phyloP scores from a whole-genome alignment of 805 yeast genomes.

The Yamadazyma nakazawae region DNA sequence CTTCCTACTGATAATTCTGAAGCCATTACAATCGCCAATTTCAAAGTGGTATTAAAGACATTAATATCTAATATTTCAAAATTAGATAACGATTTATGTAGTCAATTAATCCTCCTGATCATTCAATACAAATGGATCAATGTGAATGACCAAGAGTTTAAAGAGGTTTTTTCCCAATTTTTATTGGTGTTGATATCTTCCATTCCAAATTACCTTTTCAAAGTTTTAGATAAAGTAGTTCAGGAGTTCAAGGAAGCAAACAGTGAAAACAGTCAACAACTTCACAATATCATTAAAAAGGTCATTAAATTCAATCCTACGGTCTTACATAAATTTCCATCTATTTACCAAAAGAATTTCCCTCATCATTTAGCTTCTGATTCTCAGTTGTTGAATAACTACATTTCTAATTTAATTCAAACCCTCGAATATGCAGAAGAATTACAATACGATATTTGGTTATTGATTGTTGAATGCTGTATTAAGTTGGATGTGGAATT shows the following conservation, averaged over 20 bases:
- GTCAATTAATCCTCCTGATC: conserved; percentile 56
- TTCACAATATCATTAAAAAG: conserved; percentile 61
- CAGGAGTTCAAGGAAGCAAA: conserved; percentile 46
- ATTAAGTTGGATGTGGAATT: conserved; percentile 89
- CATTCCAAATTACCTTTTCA: conserved; percentile 86
- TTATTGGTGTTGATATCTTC: conserved; percentile 76
- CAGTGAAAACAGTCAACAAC: conserved; percentile 15
- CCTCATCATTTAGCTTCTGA: conserved; percentile 74
- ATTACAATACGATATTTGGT: conserved; percentile 73
- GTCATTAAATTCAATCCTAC: conserved; percentile 79
- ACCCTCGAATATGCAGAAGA: conserved; percentile 72
- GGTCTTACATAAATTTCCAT: conserved; percentile 61
- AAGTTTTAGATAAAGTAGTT: conserved; percentile 69
- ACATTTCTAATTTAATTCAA: conserved; percentile 59
- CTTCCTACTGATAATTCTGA: conserved; percentile 53
- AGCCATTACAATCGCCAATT: conserved; percentile 49
- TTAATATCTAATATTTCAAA: conserved; percentile 64
- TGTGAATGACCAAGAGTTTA: conserved; percentile 12
- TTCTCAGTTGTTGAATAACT: conserved; percentile 53
- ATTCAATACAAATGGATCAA: conserved; percentile 66
- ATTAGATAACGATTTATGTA: conserved; percentile 56
- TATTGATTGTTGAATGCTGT: conserved; percentile 69
- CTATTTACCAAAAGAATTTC: conserved; percentile 54
- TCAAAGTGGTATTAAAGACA: conserved; percentile 52
- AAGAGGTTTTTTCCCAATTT: conserved; percentile 57